Base-by-base conservation (phyloP, 768 basidiomycete genomes). In the Xerocomellus amylosporus region DNA sequence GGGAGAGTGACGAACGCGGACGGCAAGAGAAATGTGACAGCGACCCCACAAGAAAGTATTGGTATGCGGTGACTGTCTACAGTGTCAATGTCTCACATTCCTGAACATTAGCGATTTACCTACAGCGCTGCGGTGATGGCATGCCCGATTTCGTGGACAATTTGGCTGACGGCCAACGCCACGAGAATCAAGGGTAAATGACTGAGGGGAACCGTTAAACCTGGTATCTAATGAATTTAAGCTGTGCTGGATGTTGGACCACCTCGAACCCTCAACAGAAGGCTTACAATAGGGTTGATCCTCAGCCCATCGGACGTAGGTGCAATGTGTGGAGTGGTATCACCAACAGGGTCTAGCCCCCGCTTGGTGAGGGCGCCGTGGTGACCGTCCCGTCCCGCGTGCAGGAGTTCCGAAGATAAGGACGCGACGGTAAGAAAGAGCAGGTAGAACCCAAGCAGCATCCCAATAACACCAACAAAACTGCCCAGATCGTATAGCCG, bases 101-200 rank as follows among this genome's bases (percentile, higher is more conserved):
- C 39, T 4, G 1, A n/a, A 45, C 5, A 37, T 7, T 17, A 6
- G 10, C 10, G 4, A 15, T 20, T 40, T 20, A 71, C 88, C 64
- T 69, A 92, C 88, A 87, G 64, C 19, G 90, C 87, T 13, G 86
- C 92, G 9, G 84, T 74, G 41, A 93, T 63, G 13, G 86, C 88
- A 68, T 95, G 92, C 7, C 92, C 92, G 0, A 80, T 68, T 71
- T 95, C 92, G 59, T 94, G 92, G 19, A 88, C 65, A n/a, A 85
- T 60, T 68, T 93, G 91, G 50, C 80, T 79, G 9, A 81, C 22
- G 43, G 85, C 75, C 15, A 93, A 75, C 0, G 86, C 79, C 7
- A 80, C 31, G 8, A 93, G 59, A 45, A 93, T 80, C 15, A 85
- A 58, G 5, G 87, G 87, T 1, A 90, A 64, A 63, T 94, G 85